Evolutionary conservation across 2,329 filamentous ascomycete genomes (phyloP).

Genomic region (Colletotrichum plurivorum): DNA sequence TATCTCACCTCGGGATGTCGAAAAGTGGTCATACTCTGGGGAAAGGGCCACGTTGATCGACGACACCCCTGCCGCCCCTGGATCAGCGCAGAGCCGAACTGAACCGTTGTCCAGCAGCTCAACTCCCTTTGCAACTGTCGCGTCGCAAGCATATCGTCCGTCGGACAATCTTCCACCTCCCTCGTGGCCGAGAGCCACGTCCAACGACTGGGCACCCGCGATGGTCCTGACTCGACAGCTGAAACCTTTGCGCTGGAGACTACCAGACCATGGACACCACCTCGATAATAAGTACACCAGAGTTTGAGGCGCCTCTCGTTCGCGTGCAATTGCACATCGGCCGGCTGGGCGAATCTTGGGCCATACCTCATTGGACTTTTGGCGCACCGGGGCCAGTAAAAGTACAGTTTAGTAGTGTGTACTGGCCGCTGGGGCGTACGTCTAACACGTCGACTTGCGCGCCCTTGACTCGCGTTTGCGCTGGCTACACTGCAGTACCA

Average conservation of each 20-base stretch:
- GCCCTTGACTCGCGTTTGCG: conserved; percentile 33
- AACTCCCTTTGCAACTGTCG: neutral
- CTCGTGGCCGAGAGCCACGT: neutral
- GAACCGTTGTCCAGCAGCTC: neutral
- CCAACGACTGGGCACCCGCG: neutral
- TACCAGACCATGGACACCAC: neutral
- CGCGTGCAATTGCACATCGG: conserved; percentile 11
- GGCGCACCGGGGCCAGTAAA: neutral
- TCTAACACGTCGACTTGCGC: neutral
- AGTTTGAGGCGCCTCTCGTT: conserved; percentile 8
- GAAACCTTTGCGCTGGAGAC: conserved; percentile 3
- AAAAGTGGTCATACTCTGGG: conserved; percentile 22
- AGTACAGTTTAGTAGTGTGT: neutral
- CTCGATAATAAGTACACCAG: neutral
- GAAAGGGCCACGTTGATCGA: conserved; percentile 27
- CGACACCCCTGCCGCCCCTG: conserved; percentile 17
- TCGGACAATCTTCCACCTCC: conserved; percentile 2
- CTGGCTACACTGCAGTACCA: neutral
- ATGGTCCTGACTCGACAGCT: conserved; percentile 13
- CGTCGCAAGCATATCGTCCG: neutral
- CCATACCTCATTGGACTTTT: conserved; percentile 5
- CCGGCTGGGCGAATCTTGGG: conserved; percentile 10
- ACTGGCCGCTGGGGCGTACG: conserved; percentile 12
- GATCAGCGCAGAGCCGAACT: neutral
- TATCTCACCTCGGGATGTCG: neutral